Conservation (phyloP, 2,329 filamentous ascomycete species). For the Calonectria ilicicola region DNA sequence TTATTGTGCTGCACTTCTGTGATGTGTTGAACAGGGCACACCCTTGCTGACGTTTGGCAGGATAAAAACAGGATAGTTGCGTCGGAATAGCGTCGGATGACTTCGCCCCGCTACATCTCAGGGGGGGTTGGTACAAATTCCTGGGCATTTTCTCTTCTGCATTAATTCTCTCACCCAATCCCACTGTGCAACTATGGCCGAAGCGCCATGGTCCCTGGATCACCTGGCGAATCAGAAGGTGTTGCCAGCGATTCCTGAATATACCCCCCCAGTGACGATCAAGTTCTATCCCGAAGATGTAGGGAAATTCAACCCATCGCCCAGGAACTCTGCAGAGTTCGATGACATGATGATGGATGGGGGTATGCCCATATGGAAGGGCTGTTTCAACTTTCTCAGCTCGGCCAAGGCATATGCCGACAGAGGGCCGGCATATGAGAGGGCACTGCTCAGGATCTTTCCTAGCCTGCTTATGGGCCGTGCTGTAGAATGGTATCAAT, state of each 20-base stretch:
- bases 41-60: background rate
- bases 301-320: background rate
- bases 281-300: conserved; percentile 4
- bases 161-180: conserved; percentile 11
- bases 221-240: conserved; percentile 1
- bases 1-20: background rate
- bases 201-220: background rate
- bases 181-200: background rate
- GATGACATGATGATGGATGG: background rate
- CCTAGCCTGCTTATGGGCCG: background rate
- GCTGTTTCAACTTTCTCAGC: conserved; percentile 4
- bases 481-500: conserved; percentile 1
- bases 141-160: conserved; percentile 4
- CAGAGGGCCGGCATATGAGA: background rate
- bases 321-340: background rate
- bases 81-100: conserved; percentile 3
- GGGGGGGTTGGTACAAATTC: conserved; percentile 1
- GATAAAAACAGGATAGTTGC: conserved; percentile 10
- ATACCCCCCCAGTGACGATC: background rate
- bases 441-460: background rate
- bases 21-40: background rate
- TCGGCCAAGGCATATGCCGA: background rate
- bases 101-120: background rate
- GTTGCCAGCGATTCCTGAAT: background rate
- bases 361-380: background rate